Evolutionary conservation across 2,329 filamentous ascomycete species (phyloP), one percentile per base, ranked within the genome.

Genomic region (Aureobasidium sp.): DNA sequence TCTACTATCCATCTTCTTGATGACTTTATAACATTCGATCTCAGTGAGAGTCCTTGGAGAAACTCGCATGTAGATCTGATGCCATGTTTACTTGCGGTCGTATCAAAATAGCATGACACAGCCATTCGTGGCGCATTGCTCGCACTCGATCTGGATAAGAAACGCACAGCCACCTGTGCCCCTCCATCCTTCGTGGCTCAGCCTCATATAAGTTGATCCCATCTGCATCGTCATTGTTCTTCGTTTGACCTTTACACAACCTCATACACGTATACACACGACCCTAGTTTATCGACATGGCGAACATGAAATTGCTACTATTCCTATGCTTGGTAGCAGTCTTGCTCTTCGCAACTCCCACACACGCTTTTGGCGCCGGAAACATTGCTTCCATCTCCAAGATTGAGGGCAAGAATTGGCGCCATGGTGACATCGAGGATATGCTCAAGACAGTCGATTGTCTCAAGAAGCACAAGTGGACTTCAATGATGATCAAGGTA

Each of bases 361-460:
- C 84, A 39, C 80, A 87, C 67, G 90, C 89, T 61, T 96, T 96
- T 72, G 91, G 91, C 67, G 91, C 91, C 69, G 92, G 92, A 65
- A 95, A 95, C 75, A 94, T 96, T 73, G 90, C 89, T 46, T 86
- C 87, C 63, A 82, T 90, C 64, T 88, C 90, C 71, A 87, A 87
- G 72, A 82, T 95, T 59, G 90, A 94, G 74, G 91, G 90, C 67
- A 82, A 90, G 73, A 95, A 95, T 74, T 96, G 76, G 76, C 74
- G 76, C 61, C 76, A 78, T 74, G 77, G 77, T 71, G 92, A 97
- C 75, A 95, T 97, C 70, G 92, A 96, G 79, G 92, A 97, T 79
- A 87, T 88, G 37, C 85, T 96, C 61, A 84, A 96, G 63, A 86
- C 84, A 64, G 80, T 96, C 72, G 84, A 86, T 47, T 81, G 82